Evolutionary conservation across 495 filamentous ascomycete species (phyloP), one percentile per base, ranked within the genome.

Genomic region (Echria macrotheca): DNA sequence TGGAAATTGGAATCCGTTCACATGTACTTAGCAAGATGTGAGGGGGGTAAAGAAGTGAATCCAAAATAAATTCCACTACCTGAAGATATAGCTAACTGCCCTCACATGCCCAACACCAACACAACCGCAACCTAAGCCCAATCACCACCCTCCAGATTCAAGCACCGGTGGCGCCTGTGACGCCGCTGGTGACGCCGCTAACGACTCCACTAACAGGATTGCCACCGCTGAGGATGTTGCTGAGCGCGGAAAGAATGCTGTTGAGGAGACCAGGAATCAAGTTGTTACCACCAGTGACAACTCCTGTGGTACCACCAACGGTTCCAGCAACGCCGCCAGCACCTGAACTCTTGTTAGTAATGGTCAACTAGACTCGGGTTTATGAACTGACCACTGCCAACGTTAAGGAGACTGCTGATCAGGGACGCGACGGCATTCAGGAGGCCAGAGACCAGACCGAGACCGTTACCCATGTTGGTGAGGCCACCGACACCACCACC

Each of bases 401-500:
- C 4, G 49, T 23, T 40, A 11, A 41, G 19, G 24, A 40, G 21
- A 7, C 23, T 21, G 31, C 14, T 15, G 21, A 37, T 10, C 9
- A 44, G 48, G 9, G 18, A 23, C 9, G 39, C 25, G 44, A 53
- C 12, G 5, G 43, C 6, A 3, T 11, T 18, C 2, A 56, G 29
- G 26, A 56, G 44, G 31, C 39, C 31, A 0, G 43, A 36, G 7
- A 57, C 0, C 5, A 26, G 42, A 3, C 51, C 41, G 6, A 50
- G 11, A 14, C 36, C 14, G 25, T 25, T 25, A 12, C 55, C 51
- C 12, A 47, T 23, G 18, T 21, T 14, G 9, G 31, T 36, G 5
- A 45, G 12, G 39, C 12, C 24, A 33, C 44, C 44, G 29, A 33
- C 7, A 35, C 44, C 31, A 19, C 43, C 43, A 61, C 68, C 12